Conservation (phyloP, 2,329 filamentous ascomycete species). For the Phaeosphaeria sp. region DNA sequence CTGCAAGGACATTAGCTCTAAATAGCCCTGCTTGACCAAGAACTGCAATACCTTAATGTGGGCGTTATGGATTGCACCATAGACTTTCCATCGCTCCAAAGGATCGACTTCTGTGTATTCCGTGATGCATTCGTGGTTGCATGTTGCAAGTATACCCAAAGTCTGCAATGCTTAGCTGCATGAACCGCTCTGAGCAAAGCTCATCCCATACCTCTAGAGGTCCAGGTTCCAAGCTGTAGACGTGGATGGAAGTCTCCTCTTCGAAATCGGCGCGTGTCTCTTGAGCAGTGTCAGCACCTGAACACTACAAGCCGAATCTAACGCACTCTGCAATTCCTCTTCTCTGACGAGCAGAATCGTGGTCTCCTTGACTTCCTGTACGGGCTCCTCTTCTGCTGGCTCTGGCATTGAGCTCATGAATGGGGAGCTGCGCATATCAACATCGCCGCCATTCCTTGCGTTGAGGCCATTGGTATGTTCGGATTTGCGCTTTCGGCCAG, state of each 20-base stretch:
- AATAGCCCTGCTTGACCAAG: neutral
- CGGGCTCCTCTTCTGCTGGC: constrained; percentile 32
- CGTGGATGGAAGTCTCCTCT: constrained; percentile 77
- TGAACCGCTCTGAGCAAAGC: constrained; percentile 42
- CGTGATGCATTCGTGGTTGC: constrained; percentile 67
- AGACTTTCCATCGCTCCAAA: constrained; percentile 64
- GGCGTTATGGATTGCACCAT: constrained; percentile 77
- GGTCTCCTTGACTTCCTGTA: constrained; percentile 60
- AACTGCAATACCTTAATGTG: constrained; percentile 61
- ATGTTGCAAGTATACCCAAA: constrained; percentile 73
- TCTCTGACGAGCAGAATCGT: constrained; percentile 74
- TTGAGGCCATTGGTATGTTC: constrained; percentile 47
- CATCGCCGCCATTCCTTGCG: constrained; percentile 66
- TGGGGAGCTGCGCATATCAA: constrained; percentile 69
- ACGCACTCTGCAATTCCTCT: constrained; percentile 71
- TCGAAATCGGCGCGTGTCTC: constrained; percentile 72
- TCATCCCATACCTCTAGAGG: constrained; percentile 65
- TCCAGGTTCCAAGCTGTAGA: constrained; percentile 82
- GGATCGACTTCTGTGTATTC: constrained; percentile 66
- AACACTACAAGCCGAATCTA: neutral
- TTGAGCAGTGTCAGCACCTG: constrained; percentile 45
- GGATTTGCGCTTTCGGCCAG: constrained; percentile 65
- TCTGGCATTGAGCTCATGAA: constrained; percentile 71
- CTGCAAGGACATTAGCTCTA: constrained; percentile 40
- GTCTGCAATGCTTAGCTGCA: constrained; percentile 54